Evolutionary conservation across 2,329 filamentous ascomycete genomes (phyloP), one percentile per base, ranked within the genome.

Genomic region (Colletotrichum tabaci): DNA sequence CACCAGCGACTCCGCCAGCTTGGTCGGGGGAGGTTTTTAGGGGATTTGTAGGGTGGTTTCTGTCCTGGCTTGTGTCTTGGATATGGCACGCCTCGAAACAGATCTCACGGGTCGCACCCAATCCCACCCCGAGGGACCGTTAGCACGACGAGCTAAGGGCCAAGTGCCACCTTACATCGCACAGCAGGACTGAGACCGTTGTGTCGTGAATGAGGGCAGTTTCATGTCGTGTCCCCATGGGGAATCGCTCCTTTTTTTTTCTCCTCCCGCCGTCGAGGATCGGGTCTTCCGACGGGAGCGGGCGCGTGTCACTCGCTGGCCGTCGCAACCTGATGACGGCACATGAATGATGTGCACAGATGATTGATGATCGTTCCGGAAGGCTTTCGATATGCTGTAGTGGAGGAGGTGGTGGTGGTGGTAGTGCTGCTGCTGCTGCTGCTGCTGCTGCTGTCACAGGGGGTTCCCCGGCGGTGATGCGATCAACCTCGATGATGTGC

Each of bases 311-410:
- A 26, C 47, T 49, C 15, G 38, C 38, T 58, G 46, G 46, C 15
- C 13, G 38, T 50, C 30, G 38, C 60, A 58, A 30, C 12, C 38
- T 38, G 52, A 50, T 50, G 40, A 46, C 26, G 18, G 58, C 68
- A 67, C 68, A 71, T 68, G 68, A 68, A 60, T 60, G 68, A 71
- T 71, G 50, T 63, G 58, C 65, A 58, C 58, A 58, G 46, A 71
- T 68, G 68, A 71, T 62, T 53, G 58, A 65, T 50, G 58, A 68
- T 63, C 68, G 60, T 47, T 68, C 58, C 58, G 58, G 60, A 46
- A 18, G 30, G 26, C 66, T 55, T 47, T 42, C 26, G 55, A n/a
- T 21, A 58, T 52, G 47, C 30, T 30, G 30, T 30, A 7, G 30
- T 8, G 30, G 30, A 9, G 30, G 30, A 9, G 6, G 30, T 30